Evolutionary conservation across 2,329 filamentous ascomycete genomes (phyloP), one percentile per base, ranked within the genome.

Genomic region (Fusarium citri): DNA sequence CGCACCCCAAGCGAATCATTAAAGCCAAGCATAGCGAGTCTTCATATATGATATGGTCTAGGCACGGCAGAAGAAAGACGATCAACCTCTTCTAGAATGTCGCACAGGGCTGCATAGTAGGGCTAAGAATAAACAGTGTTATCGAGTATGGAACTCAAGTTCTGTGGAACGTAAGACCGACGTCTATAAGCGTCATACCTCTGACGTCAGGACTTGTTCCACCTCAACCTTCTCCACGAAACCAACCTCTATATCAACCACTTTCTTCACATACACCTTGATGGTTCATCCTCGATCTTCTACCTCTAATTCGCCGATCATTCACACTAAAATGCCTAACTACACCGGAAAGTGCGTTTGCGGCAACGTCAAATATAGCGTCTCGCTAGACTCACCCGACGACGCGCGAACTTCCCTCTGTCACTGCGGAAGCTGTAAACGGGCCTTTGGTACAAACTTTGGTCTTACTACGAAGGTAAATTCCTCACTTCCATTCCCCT

Each of bases 371-470:
- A 50, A 54, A 11, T 70, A 67, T 18, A 67, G 56, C 20, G 57
- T 69, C 2, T 59, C 57, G 14, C 3, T 69, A 9, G 50, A 48
- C 20, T 70, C 67, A 0, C 56, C 62, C 0, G 57, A 67, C 5
- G 56, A 69, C 26, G 66, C 67, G 8, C 49, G 66, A 28, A 67
- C 66, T 0, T 69, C 66, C 2, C 31, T 70, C 0, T 69, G 67
- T 1, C 66, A 69, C 2, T 69, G 66, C 8, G 48, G 31, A 6
- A 69, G 66, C 8, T 69, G 66, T 9, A 43, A 45, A 18, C 30
- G 66, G 12, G 62, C 62, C 4, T 69, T 70, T 11, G 62, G 67
- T 3, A 70, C 66, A 6, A 69, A 69, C 10, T 69, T 67, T 11
- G 67, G 67, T 1, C 18, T 69, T 0, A 70, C 66, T 1, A 69